Percentiles rank a stretch among this genome's conserved stretches.
Evolutionary conservation across 495 filamentous ascomycete genomes (phyloP).

Genomic region (Hypoxylon rickii): DNA sequence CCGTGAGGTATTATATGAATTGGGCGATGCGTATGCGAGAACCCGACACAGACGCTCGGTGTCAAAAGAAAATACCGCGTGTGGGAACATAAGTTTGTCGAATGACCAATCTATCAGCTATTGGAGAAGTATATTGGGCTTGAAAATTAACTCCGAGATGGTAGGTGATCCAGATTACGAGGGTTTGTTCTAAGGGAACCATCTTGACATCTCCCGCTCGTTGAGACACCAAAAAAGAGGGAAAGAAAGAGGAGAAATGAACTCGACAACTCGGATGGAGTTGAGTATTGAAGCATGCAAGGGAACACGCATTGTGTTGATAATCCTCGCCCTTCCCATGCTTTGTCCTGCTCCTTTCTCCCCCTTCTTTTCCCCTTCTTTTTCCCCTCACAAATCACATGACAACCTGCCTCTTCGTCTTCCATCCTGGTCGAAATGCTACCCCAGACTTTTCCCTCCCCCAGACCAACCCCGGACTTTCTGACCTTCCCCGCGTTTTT

Average conservation of each 20-base stretch:
- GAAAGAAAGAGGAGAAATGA: not conserved
- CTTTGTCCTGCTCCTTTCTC: slow-evolving; percentile 4
- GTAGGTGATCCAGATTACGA: not conserved
- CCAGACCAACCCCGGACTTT: slow-evolving; percentile 24
- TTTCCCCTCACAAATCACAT: slow-evolving; percentile 33
- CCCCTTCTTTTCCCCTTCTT: slow-evolving; percentile 4
- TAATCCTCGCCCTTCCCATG: slow-evolving; percentile 7
- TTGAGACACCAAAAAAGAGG: no score
- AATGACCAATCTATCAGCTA: not conserved
- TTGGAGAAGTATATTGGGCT: not conserved
- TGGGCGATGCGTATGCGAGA: not conserved
- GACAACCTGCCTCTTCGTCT: slow-evolving; percentile 34
- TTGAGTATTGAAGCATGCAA: slow-evolving; percentile 16
- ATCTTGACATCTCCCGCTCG: no score
- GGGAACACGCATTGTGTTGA: slow-evolving; percentile 10
- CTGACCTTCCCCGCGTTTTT: slow-evolving; percentile 28
- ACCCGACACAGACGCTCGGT: not conserved
- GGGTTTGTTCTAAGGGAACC: not conserved
- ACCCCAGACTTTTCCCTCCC: slow-evolving; percentile 29
- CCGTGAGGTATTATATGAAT: no score
- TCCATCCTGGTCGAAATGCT: slow-evolving; percentile 26
- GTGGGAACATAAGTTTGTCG: not conserved
- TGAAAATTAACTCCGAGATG: slow-evolving; percentile 1
- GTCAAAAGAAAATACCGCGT: slow-evolving; percentile 18
- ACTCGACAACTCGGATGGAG: slow-evolving; percentile 5